Percentiles rank a stretch among this genome's conserved stretches.
Evolutionary conservation across 1,139 yeast species (phyloP).

Genomic region (Nadsonia starkeyi-henricii): DNA sequence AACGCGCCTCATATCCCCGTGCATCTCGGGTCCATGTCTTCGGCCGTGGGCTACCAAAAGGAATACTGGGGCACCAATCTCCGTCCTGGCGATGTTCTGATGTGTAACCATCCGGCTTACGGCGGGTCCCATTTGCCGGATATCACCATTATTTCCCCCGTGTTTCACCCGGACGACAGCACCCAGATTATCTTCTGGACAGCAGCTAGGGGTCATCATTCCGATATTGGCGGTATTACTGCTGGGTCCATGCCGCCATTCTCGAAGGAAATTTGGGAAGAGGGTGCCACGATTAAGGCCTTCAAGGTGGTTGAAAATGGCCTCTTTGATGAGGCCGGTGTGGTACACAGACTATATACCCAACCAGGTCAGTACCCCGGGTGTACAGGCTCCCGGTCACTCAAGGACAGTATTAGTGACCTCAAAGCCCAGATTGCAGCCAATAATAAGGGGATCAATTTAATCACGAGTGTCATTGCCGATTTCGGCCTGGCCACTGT

Average conservation of each 20-base stretch:
- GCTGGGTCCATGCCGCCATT: constrained; percentile 59
- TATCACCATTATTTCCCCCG: constrained; percentile 64
- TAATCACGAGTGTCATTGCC: constrained; percentile 33
- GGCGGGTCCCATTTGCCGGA: constrained; percentile 82
- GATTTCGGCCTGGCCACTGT: constrained; percentile 41
- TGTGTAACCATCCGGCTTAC: constrained; percentile 65
- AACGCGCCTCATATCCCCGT: constrained; percentile 86
- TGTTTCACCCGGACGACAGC: constrained; percentile 44
- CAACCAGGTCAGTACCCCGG: constrained; percentile 44
- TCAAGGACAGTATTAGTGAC: constrained; percentile 47
- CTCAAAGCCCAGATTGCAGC: constrained; percentile 57
- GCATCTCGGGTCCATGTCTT: constrained; percentile 78
- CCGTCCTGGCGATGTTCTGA: constrained; percentile 58
- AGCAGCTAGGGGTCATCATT: constrained; percentile 56
- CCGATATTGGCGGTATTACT: constrained; percentile 52
- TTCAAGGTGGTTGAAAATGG: constrained; percentile 43
- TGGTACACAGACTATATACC: constrained; percentile 32
- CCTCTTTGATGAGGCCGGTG: constrained; percentile 39
- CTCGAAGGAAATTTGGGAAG: constrained; percentile 46
- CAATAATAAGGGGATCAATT: constrained; percentile 45
- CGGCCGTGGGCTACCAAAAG: constrained; percentile 60
- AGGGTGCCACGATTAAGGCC: constrained; percentile 47
- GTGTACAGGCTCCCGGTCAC: constrained; percentile 46
- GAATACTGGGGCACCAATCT: constrained; percentile 46
- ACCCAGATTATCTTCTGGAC: constrained; percentile 41